Conservation (phyloP, 2,329 filamentous ascomycete genomes). For the Aspergillus quadricinctus region DNA sequence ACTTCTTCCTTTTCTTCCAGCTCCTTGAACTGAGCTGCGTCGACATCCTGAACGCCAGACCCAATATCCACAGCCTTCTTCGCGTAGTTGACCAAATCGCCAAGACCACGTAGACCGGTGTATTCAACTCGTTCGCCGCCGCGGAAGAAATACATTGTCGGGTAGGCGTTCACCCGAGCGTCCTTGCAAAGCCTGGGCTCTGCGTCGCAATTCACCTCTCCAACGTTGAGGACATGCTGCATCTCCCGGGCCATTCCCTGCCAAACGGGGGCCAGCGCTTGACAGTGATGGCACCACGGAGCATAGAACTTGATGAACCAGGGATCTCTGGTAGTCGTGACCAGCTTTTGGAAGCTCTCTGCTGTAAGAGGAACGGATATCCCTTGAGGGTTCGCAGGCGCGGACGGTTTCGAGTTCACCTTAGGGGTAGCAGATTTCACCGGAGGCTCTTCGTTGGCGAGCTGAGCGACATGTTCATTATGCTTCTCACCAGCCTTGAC, state of each 20-base stretch:
- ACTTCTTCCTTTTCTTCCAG: conserved; percentile 93
- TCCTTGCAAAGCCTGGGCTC: conserved; percentile 91
- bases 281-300: conserved; percentile 95
- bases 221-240: conserved; percentile 83
- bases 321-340: conserved; percentile 81
- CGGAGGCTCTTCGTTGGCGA: conserved; percentile 19
- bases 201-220: conserved; percentile 90
- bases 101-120: conserved; percentile 81
- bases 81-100: conserved; percentile 82
- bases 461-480: conserved; percentile 35
- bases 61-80: conserved; percentile 78
- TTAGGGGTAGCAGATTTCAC: conserved; percentile 40
- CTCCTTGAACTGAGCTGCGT: conserved; percentile 68
- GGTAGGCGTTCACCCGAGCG: conserved; percentile 71
- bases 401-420: conserved; percentile 47
- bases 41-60: conserved; percentile 74
- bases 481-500: conserved; percentile 39
- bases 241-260: conserved; percentile 84
- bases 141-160: conserved; percentile 88
- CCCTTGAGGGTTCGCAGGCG: conserved; percentile 69
- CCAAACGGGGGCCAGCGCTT: conserved; percentile 89
- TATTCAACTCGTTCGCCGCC: conserved; percentile 91
- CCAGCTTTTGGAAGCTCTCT: conserved; percentile 78
- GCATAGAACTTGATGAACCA: conserved; percentile 99
- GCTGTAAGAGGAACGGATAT: conserved; percentile 70